These are phyloP conservation scores for Metschnikowia henanensis DNA, from an alignment of 805 yeast species.

Conservation along the genomic window DNA sequence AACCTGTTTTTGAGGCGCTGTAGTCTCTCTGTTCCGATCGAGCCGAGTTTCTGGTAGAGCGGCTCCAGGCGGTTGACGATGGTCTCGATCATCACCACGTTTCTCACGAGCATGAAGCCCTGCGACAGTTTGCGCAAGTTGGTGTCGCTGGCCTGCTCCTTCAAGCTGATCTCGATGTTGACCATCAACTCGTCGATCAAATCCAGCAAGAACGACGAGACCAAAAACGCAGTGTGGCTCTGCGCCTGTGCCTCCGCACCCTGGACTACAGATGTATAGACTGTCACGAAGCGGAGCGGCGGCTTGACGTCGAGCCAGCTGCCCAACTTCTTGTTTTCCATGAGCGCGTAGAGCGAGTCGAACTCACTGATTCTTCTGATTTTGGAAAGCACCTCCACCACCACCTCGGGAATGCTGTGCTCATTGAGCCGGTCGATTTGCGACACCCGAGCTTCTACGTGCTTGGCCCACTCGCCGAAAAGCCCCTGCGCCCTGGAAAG, in stretches of 20 bases:
- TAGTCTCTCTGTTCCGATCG: constrained; percentile 59
- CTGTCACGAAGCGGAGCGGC: constrained; percentile 44
- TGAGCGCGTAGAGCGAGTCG: constrained; percentile 50
- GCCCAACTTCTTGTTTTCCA: constrained; percentile 55
- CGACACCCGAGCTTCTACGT: constrained; percentile 52
- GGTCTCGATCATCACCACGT: constrained; percentile 73
- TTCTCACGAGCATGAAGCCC: constrained; percentile 72
- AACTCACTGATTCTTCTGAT: constrained; percentile 66
- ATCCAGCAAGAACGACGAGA: constrained; percentile 74
- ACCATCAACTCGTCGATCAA: constrained; percentile 71
- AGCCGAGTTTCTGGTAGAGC: constrained; percentile 54
- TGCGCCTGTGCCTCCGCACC: constrained; percentile 26
- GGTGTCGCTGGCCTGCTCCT: constrained; percentile 27
- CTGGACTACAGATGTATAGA: constrained; percentile 49
- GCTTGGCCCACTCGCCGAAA: constrained; percentile 57
- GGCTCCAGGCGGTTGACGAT: constrained; percentile 58
- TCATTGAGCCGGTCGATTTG: constrained; percentile 60
- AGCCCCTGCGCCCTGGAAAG: constrained; percentile 30
- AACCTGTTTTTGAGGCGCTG: constrained; percentile 72
- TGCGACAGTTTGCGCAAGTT: constrained; percentile 44
- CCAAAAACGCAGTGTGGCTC: constrained; percentile 33
- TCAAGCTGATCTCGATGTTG: constrained; percentile 61
- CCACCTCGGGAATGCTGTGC: constrained; percentile 66
- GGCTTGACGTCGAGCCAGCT: constrained; percentile 69
- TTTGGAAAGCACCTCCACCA: constrained; percentile 70